Evolutionary conservation across 2,329 filamentous ascomycete genomes (phyloP).

Genomic region (Neopestalotiopsis sp.): DNA sequence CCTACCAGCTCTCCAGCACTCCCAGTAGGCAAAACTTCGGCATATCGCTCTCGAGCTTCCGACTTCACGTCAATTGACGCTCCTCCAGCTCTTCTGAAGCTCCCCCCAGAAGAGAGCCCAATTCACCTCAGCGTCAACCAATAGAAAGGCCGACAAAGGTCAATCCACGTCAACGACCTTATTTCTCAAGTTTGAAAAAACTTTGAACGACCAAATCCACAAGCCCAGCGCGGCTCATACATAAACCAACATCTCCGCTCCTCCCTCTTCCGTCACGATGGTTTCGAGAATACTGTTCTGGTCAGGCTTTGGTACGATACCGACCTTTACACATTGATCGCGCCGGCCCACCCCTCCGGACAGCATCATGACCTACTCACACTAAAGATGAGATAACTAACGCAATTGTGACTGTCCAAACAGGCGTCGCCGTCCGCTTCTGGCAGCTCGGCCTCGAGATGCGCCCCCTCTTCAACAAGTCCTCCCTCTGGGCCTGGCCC

Average conservation of each 20-base stretch:
- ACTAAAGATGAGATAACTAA: not conserved
- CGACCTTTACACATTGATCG: constrained; percentile 15
- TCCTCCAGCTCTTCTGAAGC: not conserved
- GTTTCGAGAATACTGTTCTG: constrained; percentile 77
- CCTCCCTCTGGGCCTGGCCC: constrained; percentile 90
- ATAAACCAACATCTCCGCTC: constrained; percentile 26
- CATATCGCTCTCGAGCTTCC: not conserved
- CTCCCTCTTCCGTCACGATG: constrained; percentile 47
- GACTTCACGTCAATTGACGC: constrained; percentile 13
- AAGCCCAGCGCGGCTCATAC: constrained; percentile 27
- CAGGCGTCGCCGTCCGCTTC: constrained; percentile 88
- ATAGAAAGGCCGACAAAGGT: constrained; percentile 1
- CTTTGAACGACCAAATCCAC: not conserved
- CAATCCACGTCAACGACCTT: constrained; percentile 1
- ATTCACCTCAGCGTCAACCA: constrained; percentile 8
- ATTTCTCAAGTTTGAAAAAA: not conserved
- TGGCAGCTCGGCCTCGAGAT: constrained; percentile 99
- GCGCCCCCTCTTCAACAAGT: constrained; percentile 87
- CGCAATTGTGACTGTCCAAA: not conserved
- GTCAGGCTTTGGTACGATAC: constrained; percentile 83
- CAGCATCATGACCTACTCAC: not conserved
- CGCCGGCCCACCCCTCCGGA: constrained; percentile 18
- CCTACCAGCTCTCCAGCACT: not conserved
- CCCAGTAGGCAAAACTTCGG: constrained; percentile 14
- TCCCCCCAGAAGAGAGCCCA: not conserved